phyloP scores from a whole-genome alignment of 2,329 filamentous ascomycete genomes.

The Cladobotryum protrusum region DNA sequence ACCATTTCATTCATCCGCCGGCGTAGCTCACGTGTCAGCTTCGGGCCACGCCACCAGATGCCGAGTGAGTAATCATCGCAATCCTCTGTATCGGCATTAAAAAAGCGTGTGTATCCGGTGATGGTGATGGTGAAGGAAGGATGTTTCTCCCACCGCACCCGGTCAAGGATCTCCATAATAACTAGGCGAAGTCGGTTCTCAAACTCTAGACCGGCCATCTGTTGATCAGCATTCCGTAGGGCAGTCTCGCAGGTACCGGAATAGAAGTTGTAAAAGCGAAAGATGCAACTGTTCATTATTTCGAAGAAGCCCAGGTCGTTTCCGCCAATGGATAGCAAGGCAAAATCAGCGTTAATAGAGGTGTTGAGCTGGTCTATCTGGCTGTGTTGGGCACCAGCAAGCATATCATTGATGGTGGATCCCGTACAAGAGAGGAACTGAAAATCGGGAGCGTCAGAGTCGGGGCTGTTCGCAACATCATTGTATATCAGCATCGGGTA shows the following conservation, averaged over 20 bases:
- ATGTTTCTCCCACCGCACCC: conserved; percentile 37
- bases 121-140: conserved; percentile 38
- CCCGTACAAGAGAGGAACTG: conserved; percentile 44
- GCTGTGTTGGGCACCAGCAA: conserved; percentile 29
- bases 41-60: conserved; percentile 40
- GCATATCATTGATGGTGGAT: conserved; percentile 34
- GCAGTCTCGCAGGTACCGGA: conserved; percentile 39
- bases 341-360: conserved; percentile 34
- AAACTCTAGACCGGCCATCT: conserved; percentile 30
- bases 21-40: conserved; percentile 33
- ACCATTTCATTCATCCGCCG: conserved; percentile 40
- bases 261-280: conserved; percentile 44
- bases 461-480: conserved; percentile 24
- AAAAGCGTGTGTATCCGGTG: conserved; percentile 44
- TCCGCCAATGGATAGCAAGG: conserved; percentile 41
- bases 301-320: conserved; percentile 46
- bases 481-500: conserved; percentile 35
- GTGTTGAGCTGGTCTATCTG: conserved; percentile 38
- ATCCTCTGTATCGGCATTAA: conserved; percentile 36
- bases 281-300: conserved; percentile 45
- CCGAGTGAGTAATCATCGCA: conserved; percentile 41
- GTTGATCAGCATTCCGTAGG: conserved; percentile 27
- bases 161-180: conserved; percentile 39
- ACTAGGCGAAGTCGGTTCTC: conserved; percentile 33
- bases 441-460: conserved; percentile 21